Base-by-base conservation (phyloP, 352 stramenopile genomes). In the Globisporangium viniferum region DNA sequence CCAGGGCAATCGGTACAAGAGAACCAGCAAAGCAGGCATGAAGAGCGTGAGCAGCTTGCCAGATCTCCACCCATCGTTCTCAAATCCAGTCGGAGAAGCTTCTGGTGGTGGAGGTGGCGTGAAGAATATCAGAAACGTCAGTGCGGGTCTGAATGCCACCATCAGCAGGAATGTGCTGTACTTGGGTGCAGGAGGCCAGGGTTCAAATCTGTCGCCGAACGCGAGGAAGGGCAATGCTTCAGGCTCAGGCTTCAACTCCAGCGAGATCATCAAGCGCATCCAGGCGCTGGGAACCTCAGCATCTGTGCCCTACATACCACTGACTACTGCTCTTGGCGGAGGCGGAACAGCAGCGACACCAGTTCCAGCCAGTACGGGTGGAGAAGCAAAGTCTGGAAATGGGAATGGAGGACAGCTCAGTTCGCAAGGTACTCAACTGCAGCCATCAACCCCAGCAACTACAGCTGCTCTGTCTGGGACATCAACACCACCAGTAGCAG, bases 251-350 rank as follows among this genome's bases (percentile, higher is more conserved):
- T 66, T 88, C 51, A 89, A 79, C 61, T 73, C 72, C 1, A 65
- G 31, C 0, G 81, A 92, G 39, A 74, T 92, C 29, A 85, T 90
- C 59, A 75, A 65, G 22, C 79, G 77, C 53, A 78, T 92, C 27
- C 73, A 90, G 33, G 65, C 79, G 7, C 68, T 92, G 1, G 80
- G 77, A 27, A 87, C 70, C 5, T 90, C 78, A 0, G 56, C 73
- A 5, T 90, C 83, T 0, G 64, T 66, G 2, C 78, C 81, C 6
- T 33, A 64, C 29, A 58, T 68, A 56, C 18, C 66, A 12, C 57
- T 63, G 31, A 44, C 46, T 20, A 53, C 64, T 39, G 51, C 53
- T 10, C 41, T 29, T 10, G 68, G 64, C 39, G 72, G 67, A 60
- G 58, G 36, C 10, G 36, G 39, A 41, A 29, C 7, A 58, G 46